Base-by-base conservation (phyloP, 1,284 basidiomycete genomes). In the Leucoagaricus sp. region DNA sequence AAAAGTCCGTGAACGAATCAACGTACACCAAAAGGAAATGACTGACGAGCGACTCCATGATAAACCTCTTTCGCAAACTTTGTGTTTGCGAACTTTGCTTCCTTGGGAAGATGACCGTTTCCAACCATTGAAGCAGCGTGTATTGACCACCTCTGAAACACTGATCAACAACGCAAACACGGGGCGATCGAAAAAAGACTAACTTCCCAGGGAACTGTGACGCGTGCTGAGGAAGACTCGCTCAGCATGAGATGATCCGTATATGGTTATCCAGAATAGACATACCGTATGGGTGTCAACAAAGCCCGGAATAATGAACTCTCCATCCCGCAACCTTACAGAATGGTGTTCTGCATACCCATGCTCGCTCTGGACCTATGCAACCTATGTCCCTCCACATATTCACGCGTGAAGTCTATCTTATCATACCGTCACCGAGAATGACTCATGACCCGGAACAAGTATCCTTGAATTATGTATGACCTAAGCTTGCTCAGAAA, bases 51-150 rank as follows among this genome's bases (percentile, higher is more conserved):
- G 26, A 94, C 91, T 12, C 81, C 78, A 19, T 77, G 70, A 68
- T 98, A 98, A 1, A 87, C 78, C 49, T 75, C 78, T 47, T 76
- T 69, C 1, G 96, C 95, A 70, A 94, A 94, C 1, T 76, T 69
- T 1, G 79, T 59, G 66, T 96, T 86, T n/a, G 74, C 64, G 68
- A 94, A 98, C 59, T 82, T 85, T 15, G 82, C 75, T 71, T 98
- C 96, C 67, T 86, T 86, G 0, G 96, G 69, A 96, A 98, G 1
- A 95, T 98, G 57, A 94, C 80, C 44, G 91, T 76, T 36, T 85
- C 71, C 29, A 98, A 83, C 96, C 96, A 98, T 61, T 94, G 91
- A 13, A 98, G 81, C n/a, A 98, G 86, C 69, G 97, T 78, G 65
- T 89, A 82, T 67, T 93, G 81, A 61, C 87, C 83, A 17, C 91